Base-by-base conservation (phyloP, 164 flowering plant species). In the Amborella trichopoda region DNA sequence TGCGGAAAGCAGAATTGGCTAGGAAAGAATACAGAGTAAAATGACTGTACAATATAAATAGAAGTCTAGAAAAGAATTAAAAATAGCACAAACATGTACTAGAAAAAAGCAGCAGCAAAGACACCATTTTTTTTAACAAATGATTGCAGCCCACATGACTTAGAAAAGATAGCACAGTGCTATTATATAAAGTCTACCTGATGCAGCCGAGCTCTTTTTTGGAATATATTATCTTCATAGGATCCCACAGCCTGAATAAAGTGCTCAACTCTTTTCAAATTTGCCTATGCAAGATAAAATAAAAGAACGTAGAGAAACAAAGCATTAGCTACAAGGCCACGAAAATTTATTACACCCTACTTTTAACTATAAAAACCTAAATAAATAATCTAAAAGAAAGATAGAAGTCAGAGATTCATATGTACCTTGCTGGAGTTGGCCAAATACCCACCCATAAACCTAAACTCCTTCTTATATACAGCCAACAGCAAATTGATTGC, bases 181-280 rank as follows among this genome's bases (percentile, higher is more conserved):
- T n/a, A n/a, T n/a, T 44, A 62, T n/a, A n/a, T n/a, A n/a, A n/a
- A n/a, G n/a, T n/a, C 28, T 52, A 86, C 95, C 89, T 81, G 90
- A 65, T 83, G 90, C 55, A 87, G 46, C 25, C 84, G 71, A 44
- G 86, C 79, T 65, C 99, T 77, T 63, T 91, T 91, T 69, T 78
- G 86, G 56, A 91, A 91, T 52, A 91, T 91, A 51, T 66, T 71
- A 58, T 88, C 99, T 62, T 91, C 99, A 75, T 69, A 91, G 20
- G 81, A 75, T 21, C 96, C 99, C 33, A 91, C 86, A 24, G 95
- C 90, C 66, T 87, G 95, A 63, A 91, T 88, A 61, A 82, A 91
- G 49, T 73, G 80, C 65, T 84, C 96, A 20, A 91, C 90, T 52
- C 70, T 74, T 57, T 68, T 58, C 64, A 91, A 60, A 61, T 80